Evolutionary conservation across 768 basidiomycete genomes (phyloP).

Genomic region (Tulasnella sp.): DNA sequence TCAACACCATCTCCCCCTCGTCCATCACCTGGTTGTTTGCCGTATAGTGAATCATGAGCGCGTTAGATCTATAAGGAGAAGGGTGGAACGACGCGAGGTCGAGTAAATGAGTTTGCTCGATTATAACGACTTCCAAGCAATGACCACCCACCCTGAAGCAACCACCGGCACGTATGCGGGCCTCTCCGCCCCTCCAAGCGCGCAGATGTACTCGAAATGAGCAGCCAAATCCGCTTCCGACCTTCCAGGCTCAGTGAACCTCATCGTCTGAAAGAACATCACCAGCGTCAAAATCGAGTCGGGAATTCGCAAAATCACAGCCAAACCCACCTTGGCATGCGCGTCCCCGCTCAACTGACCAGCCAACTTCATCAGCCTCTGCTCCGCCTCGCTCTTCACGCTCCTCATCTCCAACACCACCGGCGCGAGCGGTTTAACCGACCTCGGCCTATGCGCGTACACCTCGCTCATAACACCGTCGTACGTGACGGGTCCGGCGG

Average conservation of each 20-base stretch:
- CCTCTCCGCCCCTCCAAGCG: conserved; percentile 76
- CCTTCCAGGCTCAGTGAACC: conserved; percentile 61
- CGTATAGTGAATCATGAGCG: conserved; percentile 93
- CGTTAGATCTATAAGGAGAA: conserved; percentile 65
- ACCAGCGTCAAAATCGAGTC: background rate
- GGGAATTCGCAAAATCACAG: background rate
- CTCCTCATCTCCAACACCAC: conserved; percentile 55
- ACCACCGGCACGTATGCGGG: conserved; percentile 98
- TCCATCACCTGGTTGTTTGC: conserved; percentile 80
- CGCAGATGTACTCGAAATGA: conserved; percentile 89
- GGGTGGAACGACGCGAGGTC: background rate
- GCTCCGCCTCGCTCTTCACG: conserved; percentile 80
- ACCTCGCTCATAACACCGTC: conserved; percentile 62
- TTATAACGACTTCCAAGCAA: background rate
- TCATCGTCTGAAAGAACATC: conserved; percentile 71
- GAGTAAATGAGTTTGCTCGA: background rate
- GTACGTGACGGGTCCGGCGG: conserved; percentile 45
- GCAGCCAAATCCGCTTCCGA: conserved; percentile 69
- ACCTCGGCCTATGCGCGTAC: conserved; percentile 51
- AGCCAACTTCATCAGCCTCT: conserved; percentile 76
- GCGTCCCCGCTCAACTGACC: conserved; percentile 87
- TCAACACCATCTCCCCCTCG: conserved; percentile 73
- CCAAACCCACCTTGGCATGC: conserved; percentile 70
- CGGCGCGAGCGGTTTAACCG: conserved; percentile 70
- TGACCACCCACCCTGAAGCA: conserved; percentile 72